These are phyloP conservation scores for Barbarea vulgaris DNA, from an alignment of 345 rosid species.

Conservation along the genomic window DNA sequence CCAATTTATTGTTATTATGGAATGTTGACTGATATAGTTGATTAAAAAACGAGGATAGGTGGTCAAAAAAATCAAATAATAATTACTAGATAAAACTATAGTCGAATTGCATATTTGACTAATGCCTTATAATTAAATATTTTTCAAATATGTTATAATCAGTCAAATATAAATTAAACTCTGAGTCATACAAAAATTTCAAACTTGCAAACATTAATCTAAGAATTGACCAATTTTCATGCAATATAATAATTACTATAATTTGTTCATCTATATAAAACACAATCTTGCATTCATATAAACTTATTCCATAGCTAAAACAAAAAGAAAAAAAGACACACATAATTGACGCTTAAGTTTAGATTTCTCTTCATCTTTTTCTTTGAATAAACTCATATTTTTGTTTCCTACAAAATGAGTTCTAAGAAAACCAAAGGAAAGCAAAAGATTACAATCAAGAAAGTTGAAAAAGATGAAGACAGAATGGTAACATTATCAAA, in stretches of 20 bases:
- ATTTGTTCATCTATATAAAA: not conserved
- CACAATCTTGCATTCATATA: not conserved
- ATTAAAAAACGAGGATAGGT: not conserved
- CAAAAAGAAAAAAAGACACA: not conserved
- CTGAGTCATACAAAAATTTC: not conserved
- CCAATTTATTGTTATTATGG: too few relatives aligned
- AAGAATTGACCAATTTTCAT: not conserved
- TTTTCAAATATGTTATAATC: not conserved
- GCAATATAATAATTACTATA: not conserved
- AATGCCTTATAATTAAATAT: too few relatives aligned
- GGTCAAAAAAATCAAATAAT: not conserved
- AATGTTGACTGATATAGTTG: not conserved
- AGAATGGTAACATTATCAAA: slow-evolving; percentile 23
- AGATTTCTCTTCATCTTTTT: not conserved
- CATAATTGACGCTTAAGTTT: too few relatives aligned
- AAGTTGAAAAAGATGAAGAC: slow-evolving; percentile 1
- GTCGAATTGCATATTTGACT: not conserved
- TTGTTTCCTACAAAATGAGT: slow-evolving; percentile 9
- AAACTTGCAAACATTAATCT: not conserved
- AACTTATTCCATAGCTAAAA: not conserved
- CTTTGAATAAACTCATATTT: not conserved
- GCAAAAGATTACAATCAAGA: slow-evolving; percentile 25
- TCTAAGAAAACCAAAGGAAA: slow-evolving; percentile 23
- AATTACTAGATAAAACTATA: too few relatives aligned
- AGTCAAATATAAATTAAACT: not conserved